These are phyloP conservation scores for Cryphonectria radicalis DNA, from an alignment of 2,329 filamentous ascomycete genomes.

Conservation along the genomic window DNA sequence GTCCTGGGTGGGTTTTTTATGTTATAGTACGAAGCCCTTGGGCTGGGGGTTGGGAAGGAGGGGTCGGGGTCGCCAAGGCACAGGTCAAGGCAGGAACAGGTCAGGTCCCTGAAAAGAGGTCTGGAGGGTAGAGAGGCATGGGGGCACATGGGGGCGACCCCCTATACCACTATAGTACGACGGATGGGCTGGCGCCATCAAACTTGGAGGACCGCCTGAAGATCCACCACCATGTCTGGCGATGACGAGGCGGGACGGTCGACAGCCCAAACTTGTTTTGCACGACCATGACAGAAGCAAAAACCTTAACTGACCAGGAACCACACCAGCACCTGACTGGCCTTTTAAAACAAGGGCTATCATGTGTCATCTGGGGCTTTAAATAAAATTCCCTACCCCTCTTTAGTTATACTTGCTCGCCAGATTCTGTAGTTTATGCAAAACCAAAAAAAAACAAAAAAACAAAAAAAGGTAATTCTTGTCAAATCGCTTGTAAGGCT, in stretches of 20 bases:
- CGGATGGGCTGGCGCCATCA: neutral
- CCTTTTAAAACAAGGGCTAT: neutral
- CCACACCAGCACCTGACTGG: neutral
- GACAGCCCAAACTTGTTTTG: conserved; percentile 8
- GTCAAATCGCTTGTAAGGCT: neutral
- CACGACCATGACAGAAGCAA: neutral
- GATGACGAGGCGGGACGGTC: conserved; percentile 1
- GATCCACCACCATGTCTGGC: neutral
- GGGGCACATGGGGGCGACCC: neutral
- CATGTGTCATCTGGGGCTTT: neutral
- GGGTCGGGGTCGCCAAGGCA: conserved; percentile 1
- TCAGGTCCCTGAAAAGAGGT: conserved; percentile 7
- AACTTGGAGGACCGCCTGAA: conserved; percentile 1
- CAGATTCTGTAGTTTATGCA: neutral
- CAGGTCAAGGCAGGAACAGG: neutral
- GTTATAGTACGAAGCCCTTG: neutral
- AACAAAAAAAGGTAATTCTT: neutral
- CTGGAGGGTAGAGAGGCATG: neutral
- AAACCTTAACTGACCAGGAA: neutral
- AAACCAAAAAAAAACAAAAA: too few species aligned
- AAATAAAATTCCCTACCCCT: neutral
- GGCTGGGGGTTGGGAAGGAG: neutral
- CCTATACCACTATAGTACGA: neutral
- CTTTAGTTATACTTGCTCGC: neutral
- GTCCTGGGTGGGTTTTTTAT: neutral